Evolutionary conservation across 306 rosid species (phyloP).

Genomic region (Vicia sativa): DNA sequence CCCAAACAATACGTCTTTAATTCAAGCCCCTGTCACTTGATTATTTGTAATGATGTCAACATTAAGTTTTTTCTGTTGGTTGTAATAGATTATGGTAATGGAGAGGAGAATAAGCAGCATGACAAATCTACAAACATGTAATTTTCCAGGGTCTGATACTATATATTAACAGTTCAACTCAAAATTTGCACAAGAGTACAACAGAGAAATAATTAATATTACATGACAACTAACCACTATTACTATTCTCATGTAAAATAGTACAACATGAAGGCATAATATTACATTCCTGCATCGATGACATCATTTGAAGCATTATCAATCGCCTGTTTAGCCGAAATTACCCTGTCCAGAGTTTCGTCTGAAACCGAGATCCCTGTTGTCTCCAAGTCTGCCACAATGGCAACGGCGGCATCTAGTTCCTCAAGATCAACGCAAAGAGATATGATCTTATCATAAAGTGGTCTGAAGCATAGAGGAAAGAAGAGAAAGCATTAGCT

Average conservation of each 20-base stretch:
- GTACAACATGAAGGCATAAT: conserved; percentile 19
- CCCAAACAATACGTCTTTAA: too few species aligned
- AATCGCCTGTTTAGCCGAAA: conserved; percentile 61
- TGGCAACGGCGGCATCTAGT: conserved; percentile 92
- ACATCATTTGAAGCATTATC: conserved; percentile 30
- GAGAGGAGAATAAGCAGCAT: neutral
- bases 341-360: conserved; percentile 81
- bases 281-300: conserved; percentile 28
- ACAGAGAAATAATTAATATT: conserved; percentile 1
- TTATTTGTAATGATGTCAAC: neutral
- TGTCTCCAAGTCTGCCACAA: conserved; percentile 88
- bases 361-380: conserved; percentile 79
- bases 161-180: conserved; percentile 36
- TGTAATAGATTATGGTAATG: neutral
- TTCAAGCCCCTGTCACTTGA: neutral
- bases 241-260: conserved; percentile 1
- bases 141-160: conserved; percentile 18
- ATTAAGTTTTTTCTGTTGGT: neutral
- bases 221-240: conserved; percentile 1
- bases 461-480: conserved; percentile 56
- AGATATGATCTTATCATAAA: conserved; percentile 79
- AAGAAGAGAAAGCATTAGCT: conserved; percentile 29
- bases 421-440: conserved; percentile 86
- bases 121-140: neutral
- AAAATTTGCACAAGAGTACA: conserved; percentile 38